Evolutionary conservation across 495 filamentous ascomycete genomes (phyloP).

Genomic region (Pyrenula aspistea): DNA sequence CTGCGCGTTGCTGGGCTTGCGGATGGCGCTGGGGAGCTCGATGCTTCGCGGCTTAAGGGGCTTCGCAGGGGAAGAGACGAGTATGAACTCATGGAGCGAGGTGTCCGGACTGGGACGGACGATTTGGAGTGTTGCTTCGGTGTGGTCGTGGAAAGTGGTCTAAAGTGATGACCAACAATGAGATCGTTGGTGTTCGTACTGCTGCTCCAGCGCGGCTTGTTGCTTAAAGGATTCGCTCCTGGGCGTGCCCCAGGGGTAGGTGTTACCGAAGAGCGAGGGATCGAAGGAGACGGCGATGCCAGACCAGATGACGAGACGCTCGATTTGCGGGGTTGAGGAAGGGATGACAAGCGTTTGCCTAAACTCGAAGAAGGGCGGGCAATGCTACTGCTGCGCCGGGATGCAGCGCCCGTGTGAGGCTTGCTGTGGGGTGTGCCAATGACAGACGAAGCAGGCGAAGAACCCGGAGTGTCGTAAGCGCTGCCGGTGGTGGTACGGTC

Average conservation of each 20-base stretch:
- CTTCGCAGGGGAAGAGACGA: constrained; percentile 20
- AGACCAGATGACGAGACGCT: constrained; percentile 11
- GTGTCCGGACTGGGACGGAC: constrained; percentile 20
- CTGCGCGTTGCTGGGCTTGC: constrained; percentile 21
- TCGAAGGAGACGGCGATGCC: background rate
- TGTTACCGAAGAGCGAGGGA: background rate
- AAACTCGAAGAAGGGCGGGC: constrained; percentile 27
- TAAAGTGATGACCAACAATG: constrained; percentile 58
- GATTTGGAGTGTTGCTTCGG: constrained; percentile 49
- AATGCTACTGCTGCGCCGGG: constrained; percentile 22
- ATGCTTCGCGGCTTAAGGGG: constrained; percentile 25
- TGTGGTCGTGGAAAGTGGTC: constrained; percentile 48
- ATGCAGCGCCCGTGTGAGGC: constrained; percentile 31
- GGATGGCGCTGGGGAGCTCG: constrained; percentile 28
- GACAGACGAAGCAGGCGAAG: constrained; percentile 83
- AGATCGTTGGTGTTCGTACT: constrained; percentile 60
- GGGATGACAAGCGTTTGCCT: constrained; percentile 29
- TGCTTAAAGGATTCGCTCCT: constrained; percentile 20
- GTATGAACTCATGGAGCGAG: constrained; percentile 23
- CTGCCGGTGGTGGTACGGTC: constrained; percentile 69
- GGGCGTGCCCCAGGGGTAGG: background rate
- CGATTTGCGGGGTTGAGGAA: constrained; percentile 15
- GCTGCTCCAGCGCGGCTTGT: constrained; percentile 69
- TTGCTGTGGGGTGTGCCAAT: constrained; percentile 41
- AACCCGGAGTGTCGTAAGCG: constrained; percentile 67